These are phyloP conservation scores for Fusarium algeriense DNA, from an alignment of 2,329 filamentous ascomycete genomes.

Conservation along the genomic window DNA sequence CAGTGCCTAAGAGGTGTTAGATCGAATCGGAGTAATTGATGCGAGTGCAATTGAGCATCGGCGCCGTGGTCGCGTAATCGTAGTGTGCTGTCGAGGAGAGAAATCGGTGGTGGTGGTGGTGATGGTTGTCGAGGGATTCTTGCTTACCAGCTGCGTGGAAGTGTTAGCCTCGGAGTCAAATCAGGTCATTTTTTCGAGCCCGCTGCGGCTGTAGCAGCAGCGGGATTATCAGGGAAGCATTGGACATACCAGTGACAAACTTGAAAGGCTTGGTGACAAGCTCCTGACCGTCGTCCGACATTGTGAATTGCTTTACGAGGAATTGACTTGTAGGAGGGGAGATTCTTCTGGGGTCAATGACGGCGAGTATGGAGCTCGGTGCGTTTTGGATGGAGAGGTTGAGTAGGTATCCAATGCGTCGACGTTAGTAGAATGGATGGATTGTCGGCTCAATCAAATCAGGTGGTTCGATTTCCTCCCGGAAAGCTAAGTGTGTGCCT, in stretches of 20 bases:
- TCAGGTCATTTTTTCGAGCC: slow-evolving; percentile 52
- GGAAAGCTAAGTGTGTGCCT: slow-evolving; percentile 54
- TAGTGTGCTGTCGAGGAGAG: slow-evolving; percentile 29
- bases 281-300: slow-evolving; percentile 85
- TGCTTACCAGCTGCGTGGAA: slow-evolving; percentile 60
- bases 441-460: slow-evolving; percentile 57
- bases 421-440: slow-evolving; percentile 40
- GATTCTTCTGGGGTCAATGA: slow-evolving; percentile 49
- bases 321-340: slow-evolving; percentile 42
- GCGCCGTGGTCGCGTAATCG: slow-evolving; percentile 36
- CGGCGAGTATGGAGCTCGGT: slow-evolving; percentile 53
- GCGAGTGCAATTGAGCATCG: slow-evolving; percentile 46
- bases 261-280: slow-evolving; percentile 98
- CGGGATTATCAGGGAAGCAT: slow-evolving; percentile 51
- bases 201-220: slow-evolving; percentile 49
- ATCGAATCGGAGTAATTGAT: slow-evolving; percentile 20
- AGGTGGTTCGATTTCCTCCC: slow-evolving; percentile 54
- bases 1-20: slow-evolving; percentile 77
- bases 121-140: slow-evolving; percentile 24
- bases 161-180: slow-evolving; percentile 58
- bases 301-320: slow-evolving; percentile 65
- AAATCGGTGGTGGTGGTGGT: slow-evolving; percentile 24
- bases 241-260: slow-evolving; percentile 93
- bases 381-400: slow-evolving; percentile 49
- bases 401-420: slow-evolving; percentile 49